Evolutionary conservation across 2,329 filamentous ascomycete species (phyloP), one percentile per base, ranked within the genome.

Genomic region (Neofusicoccum umdonicola): DNA sequence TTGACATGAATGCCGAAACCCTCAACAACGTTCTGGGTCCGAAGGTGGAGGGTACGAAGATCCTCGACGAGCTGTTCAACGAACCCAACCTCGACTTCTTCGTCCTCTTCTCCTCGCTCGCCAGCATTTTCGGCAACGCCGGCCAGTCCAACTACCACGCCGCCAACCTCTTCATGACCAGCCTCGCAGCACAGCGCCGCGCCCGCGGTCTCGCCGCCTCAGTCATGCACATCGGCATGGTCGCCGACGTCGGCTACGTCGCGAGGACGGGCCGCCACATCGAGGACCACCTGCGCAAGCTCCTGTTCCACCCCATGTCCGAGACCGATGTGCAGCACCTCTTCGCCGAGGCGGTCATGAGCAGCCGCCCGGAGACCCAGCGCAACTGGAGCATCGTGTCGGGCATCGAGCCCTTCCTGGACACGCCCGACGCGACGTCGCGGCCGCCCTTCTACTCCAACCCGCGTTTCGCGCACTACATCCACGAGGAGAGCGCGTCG

Each of bases 311-410:
- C 5, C 19, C 37, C 2, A 57, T 85, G 12, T 83, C 83, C 2
- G 83, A 85, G 70, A 74, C 77, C 3, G 82, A 84, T 62, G 69
- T 85, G 15, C 82, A 84, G 67, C 79, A 83, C 67, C 79, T 83
- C 73, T 82, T 85, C 66, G 75, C 83, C 8, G 82, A 85, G 69
- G 82, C 82, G 4, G 79, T 86, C 31, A 70, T 76, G 81, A 82
- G 8, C n/a, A 35, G 39, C 22, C 39, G n/a, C 4, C 15, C 39
- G 2, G 27, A n/a, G 5, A 1, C 37, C 9, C 17, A 15, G 12
- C 37, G 58, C 1, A 51, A 11, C 17, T 47, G 44, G 58, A 50
- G 22, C 15, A 17, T 62, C 13, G 34, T 62, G 4, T 37, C 58
- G 3, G 58, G 58, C 8, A 17, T 62, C 4, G 56, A 60, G 2